phyloP scores from a whole-genome alignment of 73 alveolate species.

The Paramecium bursaria region DNA sequence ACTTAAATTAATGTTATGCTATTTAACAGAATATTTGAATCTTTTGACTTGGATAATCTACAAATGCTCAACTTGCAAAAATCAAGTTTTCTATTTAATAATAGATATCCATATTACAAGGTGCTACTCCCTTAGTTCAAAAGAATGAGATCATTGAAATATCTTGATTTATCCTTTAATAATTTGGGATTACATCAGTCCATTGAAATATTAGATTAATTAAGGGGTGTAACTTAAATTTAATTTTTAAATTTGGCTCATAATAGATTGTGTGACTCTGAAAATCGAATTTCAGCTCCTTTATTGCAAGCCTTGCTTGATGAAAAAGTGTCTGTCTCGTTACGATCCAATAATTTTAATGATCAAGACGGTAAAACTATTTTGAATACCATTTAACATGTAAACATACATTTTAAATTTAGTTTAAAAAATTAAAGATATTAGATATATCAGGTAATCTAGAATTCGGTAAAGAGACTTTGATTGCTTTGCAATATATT shows the following conservation, averaged over 20 bases:
- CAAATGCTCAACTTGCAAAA: background rate
- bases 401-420: background rate
- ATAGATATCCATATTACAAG: background rate
- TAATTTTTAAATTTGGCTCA: conserved; percentile 49
- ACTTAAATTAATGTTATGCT: too few species aligned
- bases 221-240: conserved; percentile 12
- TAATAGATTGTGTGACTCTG: conserved; percentile 7
- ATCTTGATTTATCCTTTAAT: conserved; percentile 16
- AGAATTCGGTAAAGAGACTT: background rate
- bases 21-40: conserved; percentile 15
- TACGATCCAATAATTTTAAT: conserved; percentile 36
- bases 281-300: background rate
- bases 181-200: background rate
- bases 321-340: conserved; percentile 28
- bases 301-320: conserved; percentile 4
- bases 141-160: conserved; percentile 10
- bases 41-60: background rate
- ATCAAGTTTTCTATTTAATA: conserved; percentile 18
- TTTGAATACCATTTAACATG: conserved; percentile 29
- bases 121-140: background rate
- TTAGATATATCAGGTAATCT: conserved; percentile 50
- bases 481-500: conserved; percentile 19
- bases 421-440: conserved; percentile 49
- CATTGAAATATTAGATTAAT: background rate
- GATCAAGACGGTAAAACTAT: conserved; percentile 53